A percentile compares a stretch with the other conserved stretches of the same genome.
Conservation (phyloP, 352 stramenopile species). For the Globisporangium uncinulatum region DNA sequence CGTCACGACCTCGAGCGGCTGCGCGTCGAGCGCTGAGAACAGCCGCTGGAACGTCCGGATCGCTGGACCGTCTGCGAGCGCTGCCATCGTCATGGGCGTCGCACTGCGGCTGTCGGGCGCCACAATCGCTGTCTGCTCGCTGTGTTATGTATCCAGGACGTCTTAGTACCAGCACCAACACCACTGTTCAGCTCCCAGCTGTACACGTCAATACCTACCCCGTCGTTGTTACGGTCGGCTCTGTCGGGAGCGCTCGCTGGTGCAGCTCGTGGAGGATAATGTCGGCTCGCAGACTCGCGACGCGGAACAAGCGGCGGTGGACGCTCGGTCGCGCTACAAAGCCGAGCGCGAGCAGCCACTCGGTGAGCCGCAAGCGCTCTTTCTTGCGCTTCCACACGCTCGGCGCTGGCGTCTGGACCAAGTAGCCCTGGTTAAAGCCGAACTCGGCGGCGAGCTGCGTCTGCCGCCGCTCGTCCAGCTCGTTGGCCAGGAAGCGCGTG, state of each 20-base stretch:
- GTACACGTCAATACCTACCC: slow-evolving; percentile 3
- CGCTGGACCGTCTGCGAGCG: slow-evolving; percentile 15
- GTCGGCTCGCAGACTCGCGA: slow-evolving; percentile 55
- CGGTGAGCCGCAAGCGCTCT: slow-evolving; percentile 25
- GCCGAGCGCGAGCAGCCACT: slow-evolving; percentile 46
- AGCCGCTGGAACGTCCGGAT: slow-evolving; percentile 45
- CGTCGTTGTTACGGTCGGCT: neutral
- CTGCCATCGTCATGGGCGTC: slow-evolving; percentile 11
- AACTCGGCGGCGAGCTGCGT: slow-evolving; percentile 38
- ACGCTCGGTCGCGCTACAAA: slow-evolving; percentile 37
- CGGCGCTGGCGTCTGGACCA: slow-evolving; percentile 37
- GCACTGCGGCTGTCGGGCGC: neutral
- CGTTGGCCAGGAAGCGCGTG: slow-evolving; percentile 46
- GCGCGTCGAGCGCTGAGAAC: slow-evolving; percentile 41
- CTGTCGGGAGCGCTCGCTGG: slow-evolving; percentile 16
- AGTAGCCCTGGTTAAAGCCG: slow-evolving; percentile 46
- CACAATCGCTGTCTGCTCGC: neutral
- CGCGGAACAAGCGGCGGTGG: slow-evolving; percentile 32
- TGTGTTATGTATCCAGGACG: neutral
- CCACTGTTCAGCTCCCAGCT: neutral
- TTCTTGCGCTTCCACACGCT: slow-evolving; percentile 26
- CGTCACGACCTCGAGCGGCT: slow-evolving; percentile 60
- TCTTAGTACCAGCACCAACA: neutral
- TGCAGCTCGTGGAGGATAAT: slow-evolving; percentile 49
- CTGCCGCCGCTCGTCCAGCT: slow-evolving; percentile 45